Evolutionary conservation across 306 rosid species (phyloP).

Genomic region (Alnus rubra): DNA sequence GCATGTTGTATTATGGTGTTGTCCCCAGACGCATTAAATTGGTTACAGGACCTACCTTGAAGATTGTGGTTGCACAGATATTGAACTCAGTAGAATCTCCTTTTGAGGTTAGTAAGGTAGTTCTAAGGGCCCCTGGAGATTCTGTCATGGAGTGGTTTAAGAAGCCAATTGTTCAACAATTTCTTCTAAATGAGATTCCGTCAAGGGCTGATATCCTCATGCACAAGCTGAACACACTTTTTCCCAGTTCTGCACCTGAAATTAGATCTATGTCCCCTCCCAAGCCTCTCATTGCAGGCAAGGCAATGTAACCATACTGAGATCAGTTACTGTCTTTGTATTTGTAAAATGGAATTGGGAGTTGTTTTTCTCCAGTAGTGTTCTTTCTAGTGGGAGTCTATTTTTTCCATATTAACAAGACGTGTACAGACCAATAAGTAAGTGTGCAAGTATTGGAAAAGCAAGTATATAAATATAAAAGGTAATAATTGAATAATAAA

Average conservation of each 20-base stretch:
- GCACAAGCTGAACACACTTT: constrained; percentile 90
- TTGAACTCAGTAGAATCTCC: constrained; percentile 89
- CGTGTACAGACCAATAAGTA: neutral
- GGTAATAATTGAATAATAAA: neutral
- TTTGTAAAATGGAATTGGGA: constrained; percentile 8
- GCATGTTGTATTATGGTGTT: constrained; percentile 89
- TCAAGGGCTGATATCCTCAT: constrained; percentile 81
- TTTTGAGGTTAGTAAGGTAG: constrained; percentile 96
- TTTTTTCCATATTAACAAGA: neutral
- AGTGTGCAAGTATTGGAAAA: neutral
- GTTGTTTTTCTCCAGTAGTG: constrained; percentile 8
- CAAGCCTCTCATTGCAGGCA: constrained; percentile 66
- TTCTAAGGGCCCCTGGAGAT: constrained; percentile 90
- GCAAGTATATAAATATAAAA: neutral
- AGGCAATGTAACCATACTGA: constrained; percentile 33
- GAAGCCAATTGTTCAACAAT: constrained; percentile 95
- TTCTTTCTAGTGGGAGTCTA: constrained; percentile 16
- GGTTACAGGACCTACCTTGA: constrained; percentile 88
- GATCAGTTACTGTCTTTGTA: constrained; percentile 11
- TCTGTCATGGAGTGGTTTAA: constrained; percentile 96
- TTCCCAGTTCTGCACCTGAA: constrained; percentile 97
- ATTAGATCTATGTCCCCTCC: constrained; percentile 79
- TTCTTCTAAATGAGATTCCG: constrained; percentile 87
- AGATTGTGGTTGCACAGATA: constrained; percentile 86
- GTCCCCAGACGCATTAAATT: constrained; percentile 84